Evolutionary conservation across 441 rosid species (phyloP).

Genomic region (Eutrema salsugineum): DNA sequence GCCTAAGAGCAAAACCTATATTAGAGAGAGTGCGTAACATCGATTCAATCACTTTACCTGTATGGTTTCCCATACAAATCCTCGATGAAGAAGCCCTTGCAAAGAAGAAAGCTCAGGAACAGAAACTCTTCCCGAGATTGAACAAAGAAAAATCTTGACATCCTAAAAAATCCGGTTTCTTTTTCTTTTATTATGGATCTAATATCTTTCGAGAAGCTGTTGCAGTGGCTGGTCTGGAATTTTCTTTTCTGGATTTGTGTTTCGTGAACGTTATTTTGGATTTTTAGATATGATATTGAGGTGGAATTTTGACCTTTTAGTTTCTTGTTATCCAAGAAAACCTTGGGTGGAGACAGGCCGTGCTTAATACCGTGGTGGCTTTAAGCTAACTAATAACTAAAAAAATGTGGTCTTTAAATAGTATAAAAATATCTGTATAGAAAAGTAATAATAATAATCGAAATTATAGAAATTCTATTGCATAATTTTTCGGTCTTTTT

Average conservation of each 20-base stretch:
- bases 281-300: background rate
- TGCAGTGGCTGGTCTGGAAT: background rate
- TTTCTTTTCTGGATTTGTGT: background rate
- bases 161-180: background rate
- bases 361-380: no score
- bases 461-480: no score
- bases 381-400: no score
- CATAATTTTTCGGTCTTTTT: no score
- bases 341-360: background rate
- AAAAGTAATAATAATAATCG: no score
- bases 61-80: constrained; percentile 85
- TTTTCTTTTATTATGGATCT: background rate
- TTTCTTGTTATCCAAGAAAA: background rate
- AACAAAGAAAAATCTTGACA: constrained; percentile 67
- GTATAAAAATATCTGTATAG: no score
- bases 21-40: constrained; percentile 30
- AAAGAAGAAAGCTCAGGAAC: constrained; percentile 64
- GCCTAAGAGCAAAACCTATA: constrained; percentile 45
- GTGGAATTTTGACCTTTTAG: background rate
- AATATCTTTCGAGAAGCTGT: background rate
- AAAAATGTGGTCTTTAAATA: no score
- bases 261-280: background rate
- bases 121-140: constrained; percentile 50
- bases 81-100: constrained; percentile 83
- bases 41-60: constrained; percentile 57